A percentile compares a stretch with the other conserved stretches of the same genome.
These are phyloP conservation scores for Pholiota microspora DNA, from an alignment of 768 basidiomycete species.

Conservation along the genomic window DNA sequence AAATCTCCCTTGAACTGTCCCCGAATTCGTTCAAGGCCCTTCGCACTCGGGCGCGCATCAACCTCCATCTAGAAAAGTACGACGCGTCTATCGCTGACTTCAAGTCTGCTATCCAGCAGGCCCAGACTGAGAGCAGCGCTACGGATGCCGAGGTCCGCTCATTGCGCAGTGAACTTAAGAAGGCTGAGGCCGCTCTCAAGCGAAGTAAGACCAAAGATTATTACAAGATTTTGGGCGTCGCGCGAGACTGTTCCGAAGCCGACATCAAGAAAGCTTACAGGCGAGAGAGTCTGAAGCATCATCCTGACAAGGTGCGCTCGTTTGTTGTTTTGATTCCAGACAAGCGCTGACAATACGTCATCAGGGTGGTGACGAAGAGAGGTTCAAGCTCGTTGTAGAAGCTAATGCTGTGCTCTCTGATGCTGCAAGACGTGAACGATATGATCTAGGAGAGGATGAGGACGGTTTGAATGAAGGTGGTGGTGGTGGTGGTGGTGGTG, in stretches of 20 bases:
- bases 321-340: slow-evolving; percentile 5
- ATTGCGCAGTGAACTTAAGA: slow-evolving; percentile 66
- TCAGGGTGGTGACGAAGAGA: slow-evolving; percentile 92
- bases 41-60: slow-evolving; percentile 80
- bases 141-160: slow-evolving; percentile 60
- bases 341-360: too few relatives aligned
- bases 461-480: slow-evolving; percentile 53
- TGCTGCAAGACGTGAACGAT: slow-evolving; percentile 65
- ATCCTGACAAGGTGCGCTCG: slow-evolving; percentile 72
- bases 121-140: slow-evolving; percentile 53
- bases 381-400: slow-evolving; percentile 89
- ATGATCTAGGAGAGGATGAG: slow-evolving; percentile 82
- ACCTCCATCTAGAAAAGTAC: slow-evolving; percentile 71
- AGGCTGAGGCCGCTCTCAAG: slow-evolving; percentile 81
- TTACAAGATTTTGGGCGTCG: slow-evolving; percentile 72
- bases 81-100: slow-evolving; percentile 75
- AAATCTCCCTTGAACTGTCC: slow-evolving; percentile 59
- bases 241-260: slow-evolving; percentile 56
- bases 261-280: slow-evolving; percentile 94
- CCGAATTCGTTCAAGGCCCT: slow-evolving; percentile 80
- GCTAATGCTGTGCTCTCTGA: slow-evolving; percentile 84
- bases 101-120: slow-evolving; percentile 75
- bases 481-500: slow-evolving; percentile 39
- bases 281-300: slow-evolving; percentile 80
- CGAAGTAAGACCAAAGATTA: slow-evolving; percentile 90